phyloP scores from a whole-genome alignment of 2,329 filamentous ascomycete species.

The Chrysosporium keratinophilum region DNA sequence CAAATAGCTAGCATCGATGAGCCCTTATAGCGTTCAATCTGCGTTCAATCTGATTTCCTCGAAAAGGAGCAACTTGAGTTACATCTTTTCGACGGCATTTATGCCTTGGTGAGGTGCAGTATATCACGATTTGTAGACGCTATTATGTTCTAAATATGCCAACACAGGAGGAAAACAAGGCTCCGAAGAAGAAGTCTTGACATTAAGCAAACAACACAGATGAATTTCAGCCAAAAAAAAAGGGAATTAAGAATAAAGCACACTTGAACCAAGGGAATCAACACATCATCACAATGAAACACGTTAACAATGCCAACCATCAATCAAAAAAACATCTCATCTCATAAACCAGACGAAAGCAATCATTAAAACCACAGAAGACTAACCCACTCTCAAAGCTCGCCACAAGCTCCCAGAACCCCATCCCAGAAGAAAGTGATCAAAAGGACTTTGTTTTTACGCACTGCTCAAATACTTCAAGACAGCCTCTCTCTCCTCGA shows the following conservation, averaged over 20 bases:
- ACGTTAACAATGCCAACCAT: not conserved
- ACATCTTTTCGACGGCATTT: no score
- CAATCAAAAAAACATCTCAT: not conserved
- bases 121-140: no score
- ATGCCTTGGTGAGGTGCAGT: no score
- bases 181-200: not conserved
- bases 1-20: no score
- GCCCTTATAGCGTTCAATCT: no score
- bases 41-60: no score
- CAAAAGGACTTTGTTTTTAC: not conserved
- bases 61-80: no score
- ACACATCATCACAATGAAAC: not conserved
- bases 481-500: conserved; percentile 76
- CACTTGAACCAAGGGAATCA: not conserved
- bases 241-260: not conserved
- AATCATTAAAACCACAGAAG: not conserved
- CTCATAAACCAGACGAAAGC: not conserved
- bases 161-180: no score
- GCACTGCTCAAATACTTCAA: conserved; percentile 43
- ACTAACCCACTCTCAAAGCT: not conserved
- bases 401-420: not conserved
- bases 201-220: not conserved
- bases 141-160: no score
- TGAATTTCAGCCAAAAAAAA: not conserved
- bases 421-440: not conserved